Conservation (phyloP, 2,329 filamentous ascomycete genomes). For the Dothiorella sarmentorum region DNA sequence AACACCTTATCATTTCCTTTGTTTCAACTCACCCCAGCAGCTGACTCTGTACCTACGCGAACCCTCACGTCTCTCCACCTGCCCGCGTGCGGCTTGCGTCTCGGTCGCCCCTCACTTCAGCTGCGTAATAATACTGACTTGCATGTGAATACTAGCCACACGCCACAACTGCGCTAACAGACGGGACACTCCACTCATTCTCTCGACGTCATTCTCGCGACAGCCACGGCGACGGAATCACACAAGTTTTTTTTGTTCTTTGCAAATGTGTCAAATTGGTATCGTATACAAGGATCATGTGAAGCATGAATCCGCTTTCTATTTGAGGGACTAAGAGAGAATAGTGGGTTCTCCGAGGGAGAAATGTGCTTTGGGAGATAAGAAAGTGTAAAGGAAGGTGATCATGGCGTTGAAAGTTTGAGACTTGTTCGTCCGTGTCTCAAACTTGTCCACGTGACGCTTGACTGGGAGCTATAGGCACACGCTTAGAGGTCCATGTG, state of each 20-base stretch:
- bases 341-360: neutral
- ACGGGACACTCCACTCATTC: neutral
- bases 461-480: neutral
- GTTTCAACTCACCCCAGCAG: slow-evolving; percentile 10
- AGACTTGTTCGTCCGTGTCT: too few species aligned
- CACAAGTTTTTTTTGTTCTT: too few species aligned
- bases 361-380: too few species aligned
- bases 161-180: neutral
- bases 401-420: too few species aligned
- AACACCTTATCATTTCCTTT: neutral
- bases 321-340: neutral
- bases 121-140: neutral
- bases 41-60: neutral
- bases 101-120: slow-evolving; percentile 1
- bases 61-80: neutral
- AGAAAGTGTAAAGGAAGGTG: too few species aligned
- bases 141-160: slow-evolving; percentile 14
- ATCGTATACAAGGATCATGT: neutral
- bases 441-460: neutral
- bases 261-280: neutral
- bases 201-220: neutral
- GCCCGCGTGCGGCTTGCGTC: slow-evolving; percentile 5
- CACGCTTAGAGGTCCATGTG: neutral
- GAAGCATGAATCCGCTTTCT: neutral
- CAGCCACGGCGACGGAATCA: too few species aligned